A percentile compares a stretch with the other conserved stretches of the same genome.
These are phyloP conservation scores for Leptodontidium sp. DNA, from an alignment of 2,329 filamentous ascomycete genomes.

Conservation along the genomic window DNA sequence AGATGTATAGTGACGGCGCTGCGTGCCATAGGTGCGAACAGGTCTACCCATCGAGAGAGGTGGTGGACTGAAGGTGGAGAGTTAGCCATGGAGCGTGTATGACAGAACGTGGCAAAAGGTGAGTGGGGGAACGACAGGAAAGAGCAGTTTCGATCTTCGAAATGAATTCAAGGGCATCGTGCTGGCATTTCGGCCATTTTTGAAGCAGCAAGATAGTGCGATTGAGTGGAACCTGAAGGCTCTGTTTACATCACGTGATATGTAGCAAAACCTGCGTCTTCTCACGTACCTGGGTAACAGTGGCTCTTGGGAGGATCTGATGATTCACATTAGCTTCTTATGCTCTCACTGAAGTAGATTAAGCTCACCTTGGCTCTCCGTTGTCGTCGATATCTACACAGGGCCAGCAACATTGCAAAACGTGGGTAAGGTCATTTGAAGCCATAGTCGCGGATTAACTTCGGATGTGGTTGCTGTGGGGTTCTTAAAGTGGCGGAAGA, in stretches of 20 bases:
- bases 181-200: background rate
- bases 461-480: slow-evolving; percentile 17
- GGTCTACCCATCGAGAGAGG: slow-evolving; percentile 16
- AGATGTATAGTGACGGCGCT: slow-evolving; percentile 9
- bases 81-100: background rate
- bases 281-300: background rate
- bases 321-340: background rate
- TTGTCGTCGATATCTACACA: slow-evolving; percentile 19
- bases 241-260: slow-evolving; percentile 25
- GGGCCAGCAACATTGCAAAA: background rate
- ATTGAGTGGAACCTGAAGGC: background rate
- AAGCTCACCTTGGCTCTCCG: background rate
- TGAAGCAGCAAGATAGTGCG: background rate
- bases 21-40: slow-evolving; percentile 24
- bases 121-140: background rate
- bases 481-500: slow-evolving; percentile 3
- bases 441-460: slow-evolving; percentile 15
- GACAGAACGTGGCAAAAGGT: background rate
- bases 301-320: background rate
- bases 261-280: background rate
- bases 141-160: too few relatives aligned
- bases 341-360: too few relatives aligned
- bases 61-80: background rate
- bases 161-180: too few relatives aligned
- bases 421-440: background rate